A percentile compares a stretch with the other conserved stretches of the same genome.
phyloP scores from a whole-genome alignment of 768 basidiomycete species.

The Porpolomopsis calyptriformis region DNA sequence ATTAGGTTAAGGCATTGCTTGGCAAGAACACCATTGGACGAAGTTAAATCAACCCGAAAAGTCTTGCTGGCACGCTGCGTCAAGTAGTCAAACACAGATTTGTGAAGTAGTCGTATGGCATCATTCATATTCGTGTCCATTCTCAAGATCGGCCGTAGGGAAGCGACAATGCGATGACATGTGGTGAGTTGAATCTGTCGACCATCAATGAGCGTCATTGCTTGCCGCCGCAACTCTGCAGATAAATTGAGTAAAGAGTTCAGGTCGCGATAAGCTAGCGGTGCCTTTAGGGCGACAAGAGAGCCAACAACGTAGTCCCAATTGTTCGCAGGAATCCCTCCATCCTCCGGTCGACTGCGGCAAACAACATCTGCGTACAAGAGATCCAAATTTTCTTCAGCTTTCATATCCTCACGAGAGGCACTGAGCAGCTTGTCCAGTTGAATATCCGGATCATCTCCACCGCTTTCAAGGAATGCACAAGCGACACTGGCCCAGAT shows the following conservation, averaged over 20 bases:
- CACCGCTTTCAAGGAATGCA: not conserved
- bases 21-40: not conserved
- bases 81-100: not conserved
- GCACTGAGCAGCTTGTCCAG: not conserved
- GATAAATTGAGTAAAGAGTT: not conserved
- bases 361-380: not conserved
- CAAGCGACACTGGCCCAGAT: not conserved
- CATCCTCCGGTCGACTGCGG: not conserved
- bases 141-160: not conserved
- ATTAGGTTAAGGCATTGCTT: not conserved
- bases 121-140: not conserved
- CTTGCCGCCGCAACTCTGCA: not conserved
- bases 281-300: conserved; percentile 1
- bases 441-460: not conserved
- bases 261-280: not conserved
- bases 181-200: not conserved
- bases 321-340: not conserved
- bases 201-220: not conserved
- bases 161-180: not conserved
- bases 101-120: not conserved
- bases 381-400: not conserved
- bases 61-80: not conserved
- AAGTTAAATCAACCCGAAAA: not conserved
- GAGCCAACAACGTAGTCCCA: conserved; percentile 2
- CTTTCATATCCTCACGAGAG: not conserved